Conservation (phyloP, 768 basidiomycete genomes). For the Mycena latifolia region DNA sequence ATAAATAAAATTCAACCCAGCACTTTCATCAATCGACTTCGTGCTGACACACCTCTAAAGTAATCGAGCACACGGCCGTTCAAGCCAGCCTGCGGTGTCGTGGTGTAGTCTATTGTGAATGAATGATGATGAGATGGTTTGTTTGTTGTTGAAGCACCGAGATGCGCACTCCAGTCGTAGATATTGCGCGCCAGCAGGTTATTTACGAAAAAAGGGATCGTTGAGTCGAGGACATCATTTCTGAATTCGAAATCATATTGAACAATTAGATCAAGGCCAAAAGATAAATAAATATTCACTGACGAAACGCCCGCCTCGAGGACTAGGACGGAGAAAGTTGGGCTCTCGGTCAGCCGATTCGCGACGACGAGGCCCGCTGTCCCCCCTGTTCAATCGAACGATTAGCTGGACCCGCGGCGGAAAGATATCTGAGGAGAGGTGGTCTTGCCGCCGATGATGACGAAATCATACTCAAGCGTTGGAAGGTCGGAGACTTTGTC, state of each 20-base stretch:
- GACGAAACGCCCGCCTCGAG: constrained; percentile 36
- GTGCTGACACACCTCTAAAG: constrained; percentile 20
- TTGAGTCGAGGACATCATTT: constrained; percentile 21
- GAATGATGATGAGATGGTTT: no score
- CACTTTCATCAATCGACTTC: background rate
- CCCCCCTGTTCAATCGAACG: constrained; percentile 18
- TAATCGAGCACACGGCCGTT: constrained; percentile 29
- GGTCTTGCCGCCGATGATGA: constrained; percentile 26
- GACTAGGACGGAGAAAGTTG: constrained; percentile 31
- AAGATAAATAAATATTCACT: no score
- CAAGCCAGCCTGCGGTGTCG: no score
- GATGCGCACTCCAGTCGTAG: constrained; percentile 12
- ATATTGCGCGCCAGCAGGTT: constrained; percentile 4
- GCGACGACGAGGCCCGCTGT: constrained; percentile 30
- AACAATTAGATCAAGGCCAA: no score
- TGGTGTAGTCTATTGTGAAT: no score
- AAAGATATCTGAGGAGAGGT: no score
- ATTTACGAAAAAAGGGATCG: constrained; percentile 12
- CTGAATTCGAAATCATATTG: no score
- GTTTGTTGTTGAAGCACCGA: background rate
- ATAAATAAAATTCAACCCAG: no score
- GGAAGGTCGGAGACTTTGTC: constrained; percentile 14
- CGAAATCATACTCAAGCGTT: constrained; percentile 20
- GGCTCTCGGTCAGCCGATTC: constrained; percentile 36
- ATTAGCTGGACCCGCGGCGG: no score